Conservation (phyloP, 176 grass and related monocot genomes). For the Oryza rufipogon region DNA sequence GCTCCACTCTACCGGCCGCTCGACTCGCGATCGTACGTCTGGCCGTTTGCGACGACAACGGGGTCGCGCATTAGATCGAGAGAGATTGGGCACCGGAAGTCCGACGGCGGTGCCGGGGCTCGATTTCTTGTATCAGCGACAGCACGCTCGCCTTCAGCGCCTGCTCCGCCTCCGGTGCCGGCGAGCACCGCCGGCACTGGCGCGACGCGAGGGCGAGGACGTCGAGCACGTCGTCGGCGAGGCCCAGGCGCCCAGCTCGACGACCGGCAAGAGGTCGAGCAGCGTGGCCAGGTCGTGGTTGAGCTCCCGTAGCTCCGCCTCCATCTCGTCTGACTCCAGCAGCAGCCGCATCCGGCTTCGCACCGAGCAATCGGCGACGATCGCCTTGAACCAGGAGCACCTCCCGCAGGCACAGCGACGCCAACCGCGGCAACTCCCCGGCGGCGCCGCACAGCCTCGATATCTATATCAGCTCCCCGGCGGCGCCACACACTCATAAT, state of each 20-base stretch:
- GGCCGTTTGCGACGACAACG: conserved; percentile 76
- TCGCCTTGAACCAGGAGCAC: conserved; percentile 71
- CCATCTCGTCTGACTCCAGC: conserved; percentile 60
- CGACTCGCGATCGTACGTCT: conserved; percentile 90
- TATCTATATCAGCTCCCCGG: no score
- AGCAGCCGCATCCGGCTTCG: conserved; percentile 77
- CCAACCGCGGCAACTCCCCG: conserved; percentile 51
- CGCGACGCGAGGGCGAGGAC: conserved; percentile 64
- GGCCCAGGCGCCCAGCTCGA: conserved; percentile 48
- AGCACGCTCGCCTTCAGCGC: conserved; percentile 63
- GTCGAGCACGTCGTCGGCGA: conserved; percentile 71
- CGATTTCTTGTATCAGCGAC: conserved; percentile 59
- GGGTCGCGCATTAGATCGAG: conserved; percentile 92
- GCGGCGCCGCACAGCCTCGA: neutral
- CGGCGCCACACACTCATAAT: no score
- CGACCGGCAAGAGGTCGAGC: conserved; percentile 73
- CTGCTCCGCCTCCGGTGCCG: conserved; percentile 33
- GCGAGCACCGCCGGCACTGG: conserved; percentile 66
- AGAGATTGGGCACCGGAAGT: conserved; percentile 93
- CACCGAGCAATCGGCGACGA: conserved; percentile 60
- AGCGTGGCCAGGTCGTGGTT: conserved; percentile 78
- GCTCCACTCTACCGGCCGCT: conserved; percentile 56
- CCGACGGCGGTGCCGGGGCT: conserved; percentile 65
- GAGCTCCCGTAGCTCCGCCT: conserved; percentile 65
- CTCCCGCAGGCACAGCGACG: conserved; percentile 87